A percentile compares a stretch with the other conserved stretches of the same genome.
Evolutionary conservation across 495 filamentous ascomycete species (phyloP).

Genomic region (Aspergillus baeticus): DNA sequence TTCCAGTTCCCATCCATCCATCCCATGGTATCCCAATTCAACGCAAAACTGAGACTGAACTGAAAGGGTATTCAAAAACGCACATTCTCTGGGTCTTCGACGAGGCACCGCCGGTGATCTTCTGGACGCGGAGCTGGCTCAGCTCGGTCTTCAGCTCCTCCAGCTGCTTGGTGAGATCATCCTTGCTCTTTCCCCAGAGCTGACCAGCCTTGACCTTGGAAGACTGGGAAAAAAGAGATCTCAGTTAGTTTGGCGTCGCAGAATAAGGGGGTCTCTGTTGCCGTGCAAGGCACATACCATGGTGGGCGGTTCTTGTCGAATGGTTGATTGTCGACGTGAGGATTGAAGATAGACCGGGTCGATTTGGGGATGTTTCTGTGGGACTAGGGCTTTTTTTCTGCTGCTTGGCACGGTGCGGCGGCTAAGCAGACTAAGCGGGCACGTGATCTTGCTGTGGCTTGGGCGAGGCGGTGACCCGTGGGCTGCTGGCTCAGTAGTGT

Average conservation of each 20-base stretch:
- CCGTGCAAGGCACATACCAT: conserved; percentile 42
- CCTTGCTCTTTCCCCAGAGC: conserved; percentile 99
- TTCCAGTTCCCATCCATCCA: neutral
- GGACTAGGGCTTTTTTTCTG: conserved; percentile 51
- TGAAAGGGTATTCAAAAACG: conserved; percentile 38
- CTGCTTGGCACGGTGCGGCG: conserved; percentile 26
- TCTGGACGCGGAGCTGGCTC: conserved; percentile 89
- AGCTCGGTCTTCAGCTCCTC: conserved; percentile 93
- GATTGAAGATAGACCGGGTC: conserved; percentile 50
- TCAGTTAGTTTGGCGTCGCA: conserved; percentile 13
- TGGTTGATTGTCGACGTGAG: conserved; percentile 49
- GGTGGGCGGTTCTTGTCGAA: conserved; percentile 46
- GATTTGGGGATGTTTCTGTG: conserved; percentile 48
- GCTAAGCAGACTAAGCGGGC: conserved; percentile 29
- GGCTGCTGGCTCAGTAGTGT: too few relatives aligned
- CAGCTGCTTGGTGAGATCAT: conserved; percentile 91
- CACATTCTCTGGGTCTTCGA: conserved; percentile 98
- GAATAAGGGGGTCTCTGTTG: neutral
- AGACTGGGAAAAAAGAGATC: conserved; percentile 54
- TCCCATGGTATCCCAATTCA: neutral
- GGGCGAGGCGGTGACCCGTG: conserved; percentile 11
- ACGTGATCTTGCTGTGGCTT: conserved; percentile 32
- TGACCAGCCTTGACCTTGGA: conserved; percentile 90
- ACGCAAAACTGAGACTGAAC: neutral
- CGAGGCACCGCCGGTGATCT: conserved; percentile 88